These are phyloP conservation scores for Chenopodium berlandieri DNA, from an alignment of 148 eudicot species.

Conservation along the genomic window DNA sequence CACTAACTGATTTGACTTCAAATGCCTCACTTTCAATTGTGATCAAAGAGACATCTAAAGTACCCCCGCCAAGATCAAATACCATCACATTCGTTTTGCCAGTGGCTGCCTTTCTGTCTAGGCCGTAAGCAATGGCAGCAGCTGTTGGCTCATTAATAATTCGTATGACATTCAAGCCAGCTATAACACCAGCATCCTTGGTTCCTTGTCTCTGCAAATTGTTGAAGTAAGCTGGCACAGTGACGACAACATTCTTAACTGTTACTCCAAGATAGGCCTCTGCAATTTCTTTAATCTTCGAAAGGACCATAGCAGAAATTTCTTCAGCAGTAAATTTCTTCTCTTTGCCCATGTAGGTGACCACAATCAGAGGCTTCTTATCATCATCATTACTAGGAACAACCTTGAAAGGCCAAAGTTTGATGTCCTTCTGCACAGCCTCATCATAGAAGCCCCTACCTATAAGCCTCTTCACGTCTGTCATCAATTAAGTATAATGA, in stretches of 20 bases:
- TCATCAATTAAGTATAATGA: neutral
- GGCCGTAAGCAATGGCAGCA: conserved; percentile 9
- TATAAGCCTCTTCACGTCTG: conserved; percentile 1
- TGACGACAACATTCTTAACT: no score
- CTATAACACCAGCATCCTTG: neutral
- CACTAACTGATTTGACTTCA: neutral
- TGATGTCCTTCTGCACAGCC: no score
- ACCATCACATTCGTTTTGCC: neutral
- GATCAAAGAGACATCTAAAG: no score
- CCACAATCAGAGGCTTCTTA: no score
- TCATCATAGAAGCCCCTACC: neutral
- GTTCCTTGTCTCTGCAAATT: conserved; percentile 4
- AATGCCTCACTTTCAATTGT: neutral
- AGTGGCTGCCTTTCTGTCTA: neutral
- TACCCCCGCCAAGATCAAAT: no score
- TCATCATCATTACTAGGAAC: no score
- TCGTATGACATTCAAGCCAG: neutral
- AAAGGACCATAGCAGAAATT: no score
- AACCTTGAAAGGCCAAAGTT: no score
- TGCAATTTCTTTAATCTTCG: no score
- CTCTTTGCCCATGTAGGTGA: no score
- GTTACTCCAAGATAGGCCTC: no score
- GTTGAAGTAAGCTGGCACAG: neutral
- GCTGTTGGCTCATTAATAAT: conserved; percentile 3
- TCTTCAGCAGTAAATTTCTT: no score